A percentile compares a stretch with the other conserved stretches of the same genome.
Evolutionary conservation across 2,329 filamentous ascomycete genomes (phyloP).

Genomic region (Nakataea oryzae): DNA sequence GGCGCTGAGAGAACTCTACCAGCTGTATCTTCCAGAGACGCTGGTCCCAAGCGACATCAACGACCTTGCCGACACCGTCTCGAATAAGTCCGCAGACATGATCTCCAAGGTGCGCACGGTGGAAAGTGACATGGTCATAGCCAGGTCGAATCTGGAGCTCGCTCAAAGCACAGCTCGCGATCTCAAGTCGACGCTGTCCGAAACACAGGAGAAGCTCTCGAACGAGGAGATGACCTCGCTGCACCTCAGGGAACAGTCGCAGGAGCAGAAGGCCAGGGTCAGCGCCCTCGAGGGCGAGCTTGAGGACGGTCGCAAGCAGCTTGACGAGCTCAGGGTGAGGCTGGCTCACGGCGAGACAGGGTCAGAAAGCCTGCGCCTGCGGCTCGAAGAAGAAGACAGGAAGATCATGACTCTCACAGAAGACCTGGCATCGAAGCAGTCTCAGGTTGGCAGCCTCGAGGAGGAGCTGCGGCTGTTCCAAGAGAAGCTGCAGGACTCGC

Average conservation of each 20-base stretch:
- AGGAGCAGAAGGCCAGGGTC: slow-evolving; percentile 42
- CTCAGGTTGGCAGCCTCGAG: slow-evolving; percentile 65
- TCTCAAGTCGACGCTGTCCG: slow-evolving; percentile 46
- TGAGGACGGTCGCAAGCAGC: slow-evolving; percentile 56
- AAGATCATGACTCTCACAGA: slow-evolving; percentile 58
- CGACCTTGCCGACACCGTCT: slow-evolving; percentile 49
- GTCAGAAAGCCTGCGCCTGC: slow-evolving; percentile 65
- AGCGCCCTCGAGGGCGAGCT: slow-evolving; percentile 45
- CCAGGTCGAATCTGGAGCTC: slow-evolving; percentile 53
- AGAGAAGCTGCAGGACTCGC: slow-evolving; percentile 48
- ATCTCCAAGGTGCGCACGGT: slow-evolving; percentile 48
- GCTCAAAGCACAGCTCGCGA: slow-evolving; percentile 43
- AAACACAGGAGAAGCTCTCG: slow-evolving; percentile 40
- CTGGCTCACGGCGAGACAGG: slow-evolving; percentile 78
- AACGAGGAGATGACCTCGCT: slow-evolving; percentile 38
- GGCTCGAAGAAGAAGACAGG: slow-evolving; percentile 64
- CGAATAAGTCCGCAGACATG: slow-evolving; percentile 45
- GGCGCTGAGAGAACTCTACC: slow-evolving; percentile 49
- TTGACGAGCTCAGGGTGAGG: slow-evolving; percentile 57
- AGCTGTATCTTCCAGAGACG: slow-evolving; percentile 42
- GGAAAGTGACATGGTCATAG: slow-evolving; percentile 47
- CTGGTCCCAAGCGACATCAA: slow-evolving; percentile 41
- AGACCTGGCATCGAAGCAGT: slow-evolving; percentile 63
- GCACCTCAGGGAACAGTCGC: slow-evolving; percentile 42
- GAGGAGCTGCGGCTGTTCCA: slow-evolving; percentile 62